phyloP scores from a whole-genome alignment of 1,284 basidiomycete species.

The Hymenochaete sp. region DNA sequence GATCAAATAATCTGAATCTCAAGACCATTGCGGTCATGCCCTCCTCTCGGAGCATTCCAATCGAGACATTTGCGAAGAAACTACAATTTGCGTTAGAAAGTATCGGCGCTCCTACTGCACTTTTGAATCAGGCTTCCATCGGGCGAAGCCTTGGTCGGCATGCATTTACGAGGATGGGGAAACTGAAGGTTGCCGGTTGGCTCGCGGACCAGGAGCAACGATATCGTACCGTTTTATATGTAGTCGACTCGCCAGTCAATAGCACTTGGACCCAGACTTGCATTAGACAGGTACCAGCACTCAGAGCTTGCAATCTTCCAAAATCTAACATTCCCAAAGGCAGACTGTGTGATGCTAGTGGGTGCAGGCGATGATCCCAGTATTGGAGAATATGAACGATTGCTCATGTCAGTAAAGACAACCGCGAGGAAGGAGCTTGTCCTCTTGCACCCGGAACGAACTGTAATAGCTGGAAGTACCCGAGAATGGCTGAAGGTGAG shows the following conservation, averaged over 20 bases:
- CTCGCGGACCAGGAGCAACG: slow-evolving; percentile 91
- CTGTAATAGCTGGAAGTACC: slow-evolving; percentile 86
- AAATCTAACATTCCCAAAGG: slow-evolving; percentile 35
- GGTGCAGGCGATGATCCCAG: slow-evolving; percentile 90
- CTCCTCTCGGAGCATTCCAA: slow-evolving; percentile 72
- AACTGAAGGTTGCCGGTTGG: slow-evolving; percentile 90
- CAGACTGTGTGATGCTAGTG: slow-evolving; percentile 93
- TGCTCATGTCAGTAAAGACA: slow-evolving; percentile 91
- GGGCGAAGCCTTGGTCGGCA: slow-evolving; percentile 85
- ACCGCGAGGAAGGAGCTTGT: slow-evolving; percentile 96
- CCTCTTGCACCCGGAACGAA: slow-evolving; percentile 86
- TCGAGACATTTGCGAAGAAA: slow-evolving; percentile 82
- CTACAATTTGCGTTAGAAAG: slow-evolving; percentile 82
- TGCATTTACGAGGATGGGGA: slow-evolving; percentile 90
- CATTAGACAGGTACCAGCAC: slow-evolving; percentile 67
- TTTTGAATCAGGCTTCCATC: slow-evolving; percentile 86
- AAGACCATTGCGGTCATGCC: slow-evolving; percentile 89
- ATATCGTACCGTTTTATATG: slow-evolving; percentile 85
- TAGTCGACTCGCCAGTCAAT: slow-evolving; percentile 86
- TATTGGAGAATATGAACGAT: slow-evolving; percentile 87
- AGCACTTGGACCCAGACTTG: slow-evolving; percentile 97
- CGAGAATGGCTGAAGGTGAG: slow-evolving; percentile 90
- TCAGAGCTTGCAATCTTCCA: background rate
- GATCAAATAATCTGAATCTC: slow-evolving; percentile 82
- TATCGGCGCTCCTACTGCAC: slow-evolving; percentile 82